A percentile compares a stretch with the other conserved stretches of the same genome.
These are phyloP conservation scores for Penicillium lividum DNA, from an alignment of 495 filamentous ascomycete species.

Conservation along the genomic window DNA sequence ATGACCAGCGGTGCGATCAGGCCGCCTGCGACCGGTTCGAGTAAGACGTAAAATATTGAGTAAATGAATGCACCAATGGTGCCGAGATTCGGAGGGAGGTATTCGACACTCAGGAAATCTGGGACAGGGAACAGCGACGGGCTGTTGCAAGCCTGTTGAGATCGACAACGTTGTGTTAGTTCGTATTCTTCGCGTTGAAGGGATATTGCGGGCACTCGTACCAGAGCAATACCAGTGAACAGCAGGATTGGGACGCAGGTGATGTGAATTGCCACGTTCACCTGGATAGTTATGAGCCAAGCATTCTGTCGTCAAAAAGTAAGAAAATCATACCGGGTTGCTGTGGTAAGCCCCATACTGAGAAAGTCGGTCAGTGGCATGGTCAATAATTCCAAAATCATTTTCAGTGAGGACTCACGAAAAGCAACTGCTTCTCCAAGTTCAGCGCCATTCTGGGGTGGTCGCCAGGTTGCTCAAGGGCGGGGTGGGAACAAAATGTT, in stretches of 20 bases:
- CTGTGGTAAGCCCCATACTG: constrained; percentile 97
- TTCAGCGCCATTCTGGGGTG: constrained; percentile 64
- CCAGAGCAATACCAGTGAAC: constrained; percentile 76
- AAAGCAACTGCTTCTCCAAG: constrained; percentile 75
- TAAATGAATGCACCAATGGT: constrained; percentile 74
- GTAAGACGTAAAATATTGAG: constrained; percentile 79
- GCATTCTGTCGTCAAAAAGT: not conserved
- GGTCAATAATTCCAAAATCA: not conserved
- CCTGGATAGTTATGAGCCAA: constrained; percentile 37
- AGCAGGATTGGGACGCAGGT: constrained; percentile 83
- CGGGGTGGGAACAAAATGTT: constrained; percentile 11
- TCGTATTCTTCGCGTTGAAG: not conserved
- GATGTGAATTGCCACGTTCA: constrained; percentile 88
- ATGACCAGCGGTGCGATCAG: constrained; percentile 72
- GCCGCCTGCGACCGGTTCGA: constrained; percentile 88
- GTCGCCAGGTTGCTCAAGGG: constrained; percentile 3
- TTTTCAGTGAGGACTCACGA: constrained; percentile 54
- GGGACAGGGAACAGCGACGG: constrained; percentile 72
- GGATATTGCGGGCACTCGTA: constrained; percentile 41
- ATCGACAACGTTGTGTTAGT: constrained; percentile 7
- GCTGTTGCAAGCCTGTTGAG: constrained; percentile 68
- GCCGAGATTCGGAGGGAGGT: constrained; percentile 79
- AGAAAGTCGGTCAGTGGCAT: constrained; percentile 25
- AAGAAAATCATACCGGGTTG: constrained; percentile 59
- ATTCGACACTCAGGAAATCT: constrained; percentile 64